Evolutionary conservation across 2,329 filamentous ascomycete species (phyloP).

Genomic region (Cephalotrichum gorgonifer): DNA sequence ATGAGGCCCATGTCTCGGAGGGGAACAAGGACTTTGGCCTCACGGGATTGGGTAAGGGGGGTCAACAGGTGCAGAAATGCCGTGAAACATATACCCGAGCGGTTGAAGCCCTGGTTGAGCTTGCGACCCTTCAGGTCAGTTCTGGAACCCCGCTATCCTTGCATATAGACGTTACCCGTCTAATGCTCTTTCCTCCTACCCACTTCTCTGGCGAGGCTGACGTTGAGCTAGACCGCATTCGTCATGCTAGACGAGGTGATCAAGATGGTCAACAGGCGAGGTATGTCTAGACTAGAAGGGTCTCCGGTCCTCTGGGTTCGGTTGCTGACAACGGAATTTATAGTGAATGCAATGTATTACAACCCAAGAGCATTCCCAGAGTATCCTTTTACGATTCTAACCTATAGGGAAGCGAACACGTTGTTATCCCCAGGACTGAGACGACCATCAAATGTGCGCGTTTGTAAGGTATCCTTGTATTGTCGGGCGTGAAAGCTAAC

Average conservation of each 20-base stretch:
- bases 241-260: constrained; percentile 98
- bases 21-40: constrained; percentile 92
- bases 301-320: background rate
- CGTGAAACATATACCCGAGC: constrained; percentile 92
- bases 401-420: constrained; percentile 53
- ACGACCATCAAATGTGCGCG: constrained; percentile 93
- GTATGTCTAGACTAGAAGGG: constrained; percentile 37
- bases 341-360: constrained; percentile 82
- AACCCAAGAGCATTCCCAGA: background rate
- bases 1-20: constrained; percentile 83
- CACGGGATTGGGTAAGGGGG: constrained; percentile 91
- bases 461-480: background rate
- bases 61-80: constrained; percentile 91
- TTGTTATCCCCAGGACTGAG: constrained; percentile 95
- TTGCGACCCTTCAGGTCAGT: constrained; percentile 77
- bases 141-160: background rate
- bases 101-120: constrained; percentile 89
- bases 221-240: constrained; percentile 63
- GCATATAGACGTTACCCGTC: background rate
- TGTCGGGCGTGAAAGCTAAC: background rate
- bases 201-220: background rate
- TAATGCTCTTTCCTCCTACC: background rate
- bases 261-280: constrained; percentile 95
- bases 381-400: constrained; percentile 12
- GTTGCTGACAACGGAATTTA: constrained; percentile 12